Percentiles rank a stretch among this genome's conserved stretches.
Evolutionary conservation across 306 rosid species (phyloP).

Genomic region (Crotalaria pallida): DNA sequence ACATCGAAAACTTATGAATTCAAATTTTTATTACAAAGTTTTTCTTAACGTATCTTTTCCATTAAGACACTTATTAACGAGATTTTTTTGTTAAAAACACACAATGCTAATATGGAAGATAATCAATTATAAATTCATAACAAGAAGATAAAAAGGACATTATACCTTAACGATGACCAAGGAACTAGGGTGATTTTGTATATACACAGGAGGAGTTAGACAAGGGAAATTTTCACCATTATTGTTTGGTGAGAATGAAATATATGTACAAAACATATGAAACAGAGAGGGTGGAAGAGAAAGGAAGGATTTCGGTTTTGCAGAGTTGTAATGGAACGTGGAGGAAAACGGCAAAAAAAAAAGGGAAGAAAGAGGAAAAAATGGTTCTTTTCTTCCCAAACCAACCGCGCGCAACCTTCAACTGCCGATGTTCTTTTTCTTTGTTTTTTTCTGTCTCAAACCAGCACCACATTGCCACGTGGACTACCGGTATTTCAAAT

Average conservation of each 20-base stretch:
- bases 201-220: neutral
- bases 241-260: constrained; percentile 15
- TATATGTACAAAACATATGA: neutral
- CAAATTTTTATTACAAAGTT: too few species aligned
- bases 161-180: constrained; percentile 44
- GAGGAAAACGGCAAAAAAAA: too few species aligned
- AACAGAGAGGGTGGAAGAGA: neutral
- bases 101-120: too few species aligned
- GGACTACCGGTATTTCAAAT: neutral
- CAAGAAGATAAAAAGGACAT: constrained; percentile 14
- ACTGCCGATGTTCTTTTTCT: constrained; percentile 2
- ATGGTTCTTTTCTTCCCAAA: constrained; percentile 15
- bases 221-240: neutral
- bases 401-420: constrained; percentile 41
- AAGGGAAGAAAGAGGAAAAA: constrained; percentile 20
- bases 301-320: constrained; percentile 13
- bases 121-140: neutral
- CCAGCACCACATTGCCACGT: constrained; percentile 23
- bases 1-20: too few species aligned
- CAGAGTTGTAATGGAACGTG: constrained; percentile 35
- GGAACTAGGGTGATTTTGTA: neutral
- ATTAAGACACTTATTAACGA: too few species aligned
- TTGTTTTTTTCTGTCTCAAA: neutral
- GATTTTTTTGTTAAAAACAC: too few species aligned
- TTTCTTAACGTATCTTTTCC: too few species aligned